Percentiles rank a stretch among this genome's conserved stretches.
Evolutionary conservation across 208 protist genomes (phyloP).

Genomic region (Acanthamoeba comandoni): DNA sequence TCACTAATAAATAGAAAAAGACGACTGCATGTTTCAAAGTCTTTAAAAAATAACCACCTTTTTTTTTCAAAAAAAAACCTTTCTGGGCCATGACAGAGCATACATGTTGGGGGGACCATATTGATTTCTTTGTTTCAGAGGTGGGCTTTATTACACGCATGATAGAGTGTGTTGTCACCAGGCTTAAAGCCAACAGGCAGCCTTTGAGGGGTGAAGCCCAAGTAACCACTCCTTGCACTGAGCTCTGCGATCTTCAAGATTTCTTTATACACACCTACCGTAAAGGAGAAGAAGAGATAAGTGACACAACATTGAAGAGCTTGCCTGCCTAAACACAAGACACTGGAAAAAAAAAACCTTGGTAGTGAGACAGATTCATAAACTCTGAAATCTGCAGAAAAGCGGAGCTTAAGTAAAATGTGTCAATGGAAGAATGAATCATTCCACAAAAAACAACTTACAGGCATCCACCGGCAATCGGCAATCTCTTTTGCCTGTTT

Average conservation of each 20-base stretch:
- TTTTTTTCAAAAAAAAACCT: no score
- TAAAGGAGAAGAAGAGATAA: neutral
- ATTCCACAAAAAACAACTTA: neutral
- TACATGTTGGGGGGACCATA: no score
- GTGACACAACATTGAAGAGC: no score
- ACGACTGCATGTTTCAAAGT: no score
- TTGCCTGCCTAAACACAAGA: no score
- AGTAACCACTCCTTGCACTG: slow-evolving; percentile 19
- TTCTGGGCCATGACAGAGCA: no score
- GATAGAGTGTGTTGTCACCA: slow-evolving; percentile 26
- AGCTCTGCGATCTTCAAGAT: slow-evolving; percentile 30
- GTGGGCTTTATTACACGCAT: neutral
- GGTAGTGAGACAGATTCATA: slow-evolving; percentile 36
- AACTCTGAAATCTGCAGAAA: slow-evolving; percentile 51
- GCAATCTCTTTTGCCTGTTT: slow-evolving; percentile 61
- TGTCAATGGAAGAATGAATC: no score
- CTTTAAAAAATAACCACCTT: no score
- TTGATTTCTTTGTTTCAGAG: slow-evolving; percentile 23
- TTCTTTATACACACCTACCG: slow-evolving; percentile 21
- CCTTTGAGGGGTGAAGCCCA: neutral
- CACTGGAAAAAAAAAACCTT: neutral
- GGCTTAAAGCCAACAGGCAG: slow-evolving; percentile 48
- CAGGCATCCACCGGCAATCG: slow-evolving; percentile 69
- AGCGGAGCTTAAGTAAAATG: neutral
- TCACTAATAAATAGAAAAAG: no score